Evolutionary conservation across 225 moss, liverwort and hornwort genomes (phyloP), one percentile per base, ranked within the genome.

Genomic region (Thuidium tamariscinum): DNA sequence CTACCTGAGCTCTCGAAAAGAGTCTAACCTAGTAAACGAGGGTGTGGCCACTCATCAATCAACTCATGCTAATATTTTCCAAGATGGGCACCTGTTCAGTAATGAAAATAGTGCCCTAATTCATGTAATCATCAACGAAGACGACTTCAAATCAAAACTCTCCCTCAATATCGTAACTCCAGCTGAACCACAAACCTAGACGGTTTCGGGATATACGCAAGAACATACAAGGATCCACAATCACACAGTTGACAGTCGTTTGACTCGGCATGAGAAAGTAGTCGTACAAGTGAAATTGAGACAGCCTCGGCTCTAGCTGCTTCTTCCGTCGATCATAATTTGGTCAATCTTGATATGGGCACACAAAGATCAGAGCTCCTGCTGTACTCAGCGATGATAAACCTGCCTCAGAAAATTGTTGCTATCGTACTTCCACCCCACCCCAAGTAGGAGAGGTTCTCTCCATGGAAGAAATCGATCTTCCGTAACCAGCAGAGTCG

Each of bases 391-490:
- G 51, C 79, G 57, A 59, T 81, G 60, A 61, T 54, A 68, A 67
- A 73, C 36, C 83, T 81, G 81, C 62, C 74, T 82, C 20, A 20
- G 82, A 39, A 37, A 67, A 54, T 49, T 42, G 25, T 67, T 81
- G 86, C 82, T 91, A 93, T 83, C 80, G 85, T 73, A 91, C 90
- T 79, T 92, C 92, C 85, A 88, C 83, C 26, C 82, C 63, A 86
- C 95, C 91, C 95, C 95, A 97, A 80, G 92, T 87, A 73, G 95
- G 88, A 63, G 89, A 79, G 62, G 85, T 88, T 77, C 85, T 84
- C 59, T 90, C 90, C 4, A 84, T 42, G 46, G 91, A 64, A 49
- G 87, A 82, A 71, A 66, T 85, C 34, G 90, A 86, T 78, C 83
- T 94, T 63, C 86, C 92, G 55, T 86, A 86, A 22, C 72, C 90